These are phyloP conservation scores for Phytophthora melonis DNA, from an alignment of 352 stramenopile species.

Conservation along the genomic window DNA sequence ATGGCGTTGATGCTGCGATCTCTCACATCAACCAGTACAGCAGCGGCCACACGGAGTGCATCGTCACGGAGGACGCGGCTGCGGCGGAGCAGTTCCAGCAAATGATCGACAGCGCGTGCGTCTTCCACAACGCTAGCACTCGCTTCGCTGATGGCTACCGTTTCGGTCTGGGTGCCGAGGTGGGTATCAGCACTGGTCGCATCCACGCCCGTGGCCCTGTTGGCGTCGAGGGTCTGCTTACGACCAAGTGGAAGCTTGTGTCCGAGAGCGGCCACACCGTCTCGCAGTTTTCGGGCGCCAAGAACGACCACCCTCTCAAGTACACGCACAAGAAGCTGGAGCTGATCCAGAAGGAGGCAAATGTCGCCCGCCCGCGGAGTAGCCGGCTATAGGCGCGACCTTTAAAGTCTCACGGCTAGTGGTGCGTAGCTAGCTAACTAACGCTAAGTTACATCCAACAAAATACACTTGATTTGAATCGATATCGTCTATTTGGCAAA, in stretches of 20 bases:
- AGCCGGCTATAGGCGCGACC: constrained; percentile 67
- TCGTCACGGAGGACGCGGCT: constrained; percentile 94
- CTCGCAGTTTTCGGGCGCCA: constrained; percentile 63
- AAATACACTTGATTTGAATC: constrained; percentile 28
- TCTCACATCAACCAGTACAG: constrained; percentile 97
- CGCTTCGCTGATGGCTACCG: constrained; percentile 96
- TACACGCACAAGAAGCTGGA: constrained; percentile 87
- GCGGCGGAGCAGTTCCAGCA: constrained; percentile 80
- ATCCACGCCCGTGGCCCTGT: constrained; percentile 97
- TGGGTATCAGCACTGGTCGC: constrained; percentile 97
- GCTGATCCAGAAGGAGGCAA: constrained; percentile 70
- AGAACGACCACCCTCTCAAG: constrained; percentile 52
- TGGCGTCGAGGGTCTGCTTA: constrained; percentile 97
- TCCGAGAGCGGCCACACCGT: constrained; percentile 87
- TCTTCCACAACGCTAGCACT: constrained; percentile 99
- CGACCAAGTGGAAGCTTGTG: constrained; percentile 97
- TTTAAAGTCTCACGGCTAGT: neutral
- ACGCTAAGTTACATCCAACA: neutral
- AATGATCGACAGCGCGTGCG: constrained; percentile 95
- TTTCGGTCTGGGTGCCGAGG: constrained; percentile 98
- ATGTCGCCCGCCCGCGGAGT: constrained; percentile 68
- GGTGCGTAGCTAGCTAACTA: neutral
- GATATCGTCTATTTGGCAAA: neutral
- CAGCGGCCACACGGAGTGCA: constrained; percentile 97
- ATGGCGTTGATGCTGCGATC: constrained; percentile 90